Base-by-base conservation (phyloP, 75 land plant species). In the Larix kaempferi region DNA sequence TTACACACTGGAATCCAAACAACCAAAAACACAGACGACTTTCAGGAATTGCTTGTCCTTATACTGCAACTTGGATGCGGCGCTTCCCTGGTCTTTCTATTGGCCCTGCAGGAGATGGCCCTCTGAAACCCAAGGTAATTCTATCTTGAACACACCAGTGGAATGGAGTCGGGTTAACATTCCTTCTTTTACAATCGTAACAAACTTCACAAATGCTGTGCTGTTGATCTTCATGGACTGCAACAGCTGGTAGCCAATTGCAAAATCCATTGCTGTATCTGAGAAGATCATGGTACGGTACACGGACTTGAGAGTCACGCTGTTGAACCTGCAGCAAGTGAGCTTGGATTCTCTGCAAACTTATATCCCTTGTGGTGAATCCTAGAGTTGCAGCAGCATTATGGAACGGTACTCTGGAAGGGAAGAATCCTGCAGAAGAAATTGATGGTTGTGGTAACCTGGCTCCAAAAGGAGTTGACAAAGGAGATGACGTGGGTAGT, bases 91-190 rank as follows among this genome's bases (percentile, higher is more conserved):
- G 94, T 71, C 94, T 81, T 59, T 87, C 86, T 54, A 89, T 89
- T 23, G 94, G 94, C 41, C 95, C 94, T 14, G 89, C 94, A 11
- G 84, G 81, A 27, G 91, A 87, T 22, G 89, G 88, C n/a, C 89
- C 89, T 76, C 94, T 76, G 81, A 89, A 89, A 26, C 88, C 91
- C 60, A 41, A 66, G 35, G 79, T 79, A 6, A 92, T 83, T 39
- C 76, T 80, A 88, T 94, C 98, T 78, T 85, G 57, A 25, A 87
- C 89, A 77, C 98, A 94, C 65, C 80, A 77, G 61, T 94, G 98
- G 83, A 94, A 94, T 59, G 87, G 86, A 25, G 80, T 74, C 56
- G 84, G 83, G 57, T 64, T 22, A 11, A 77, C 67, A 8, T 60
- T 37, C 64, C 79, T 80, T 6, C 57, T 78, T 60, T 25, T 21